These are phyloP conservation scores for Silene vulgaris DNA, from an alignment of 179 eudicot genomes.

Conservation along the genomic window DNA sequence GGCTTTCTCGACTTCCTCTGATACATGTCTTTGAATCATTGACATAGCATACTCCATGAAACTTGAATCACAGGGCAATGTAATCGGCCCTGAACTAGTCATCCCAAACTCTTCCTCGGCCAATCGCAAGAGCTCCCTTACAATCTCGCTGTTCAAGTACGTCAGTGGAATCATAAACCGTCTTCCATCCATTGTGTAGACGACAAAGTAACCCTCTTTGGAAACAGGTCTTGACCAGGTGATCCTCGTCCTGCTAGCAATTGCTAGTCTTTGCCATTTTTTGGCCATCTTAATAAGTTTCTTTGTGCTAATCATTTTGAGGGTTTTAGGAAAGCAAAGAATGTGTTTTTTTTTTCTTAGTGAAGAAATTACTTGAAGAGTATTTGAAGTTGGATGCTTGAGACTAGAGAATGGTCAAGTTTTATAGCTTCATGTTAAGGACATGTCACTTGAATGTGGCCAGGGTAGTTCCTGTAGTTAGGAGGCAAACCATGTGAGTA, in stretches of 20 bases:
- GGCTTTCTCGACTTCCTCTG: slow-evolving; percentile 23
- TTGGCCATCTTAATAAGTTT: slow-evolving; percentile 15
- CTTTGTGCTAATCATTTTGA: slow-evolving; percentile 17
- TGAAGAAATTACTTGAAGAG: no score
- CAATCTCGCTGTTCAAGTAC: no score
- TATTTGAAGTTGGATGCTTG: no score
- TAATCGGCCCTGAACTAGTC: no score
- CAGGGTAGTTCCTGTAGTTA: no score
- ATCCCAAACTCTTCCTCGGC: no score
- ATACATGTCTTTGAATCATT: slow-evolving; percentile 6
- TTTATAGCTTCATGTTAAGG: no score
- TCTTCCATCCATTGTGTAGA: slow-evolving; percentile 10
- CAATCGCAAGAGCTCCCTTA: no score
- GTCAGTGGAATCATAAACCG: neutral
- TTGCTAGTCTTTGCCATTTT: slow-evolving; percentile 16
- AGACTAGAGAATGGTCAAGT: no score
- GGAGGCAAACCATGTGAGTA: no score
- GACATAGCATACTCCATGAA: slow-evolving; percentile 29
- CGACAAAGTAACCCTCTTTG: slow-evolving; percentile 13
- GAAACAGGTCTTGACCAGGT: neutral
- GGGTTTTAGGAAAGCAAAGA: neutral
- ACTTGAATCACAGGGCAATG: slow-evolving; percentile 1
- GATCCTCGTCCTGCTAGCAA: slow-evolving; percentile 1
- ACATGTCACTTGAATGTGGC: no score
- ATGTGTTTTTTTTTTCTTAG: no score